Conservation (phyloP, 73 alveolate genomes). For the Breviolum minutum region DNA sequence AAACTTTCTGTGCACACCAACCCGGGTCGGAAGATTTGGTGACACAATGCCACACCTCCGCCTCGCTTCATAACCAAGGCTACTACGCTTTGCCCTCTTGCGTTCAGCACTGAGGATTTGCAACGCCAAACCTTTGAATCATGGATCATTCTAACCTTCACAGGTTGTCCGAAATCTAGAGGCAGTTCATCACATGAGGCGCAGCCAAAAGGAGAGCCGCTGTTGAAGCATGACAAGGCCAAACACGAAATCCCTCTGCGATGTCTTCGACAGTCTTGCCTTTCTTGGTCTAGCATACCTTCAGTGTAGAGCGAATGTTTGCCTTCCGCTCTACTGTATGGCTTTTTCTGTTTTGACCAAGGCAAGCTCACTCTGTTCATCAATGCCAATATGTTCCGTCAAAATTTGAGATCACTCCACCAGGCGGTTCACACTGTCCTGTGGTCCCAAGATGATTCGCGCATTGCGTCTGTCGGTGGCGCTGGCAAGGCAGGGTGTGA, state of each 20-base stretch:
- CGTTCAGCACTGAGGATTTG: background rate
- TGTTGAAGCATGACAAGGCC: conserved; percentile 92
- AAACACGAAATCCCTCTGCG: background rate
- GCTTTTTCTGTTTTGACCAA: background rate
- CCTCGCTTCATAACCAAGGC: background rate
- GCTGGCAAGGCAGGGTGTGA: conserved; percentile 87
- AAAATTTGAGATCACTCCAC: background rate
- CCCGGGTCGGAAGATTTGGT: too few relatives aligned
- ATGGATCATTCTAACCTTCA: background rate
- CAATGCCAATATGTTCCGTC: background rate
- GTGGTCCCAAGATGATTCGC: conserved; percentile 76
- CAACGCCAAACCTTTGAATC: too few relatives aligned
- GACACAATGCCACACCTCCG: background rate
- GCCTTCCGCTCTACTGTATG: background rate
- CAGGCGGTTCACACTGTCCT: conserved; percentile 90
- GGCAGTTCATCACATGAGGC: background rate
- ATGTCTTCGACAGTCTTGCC: background rate
- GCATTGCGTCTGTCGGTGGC: conserved; percentile 91
- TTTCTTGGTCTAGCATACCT: background rate
- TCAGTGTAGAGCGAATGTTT: background rate
- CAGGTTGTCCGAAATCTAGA: background rate
- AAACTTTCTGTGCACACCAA: too few relatives aligned
- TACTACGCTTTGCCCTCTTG: conserved; percentile 88
- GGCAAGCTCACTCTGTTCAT: background rate
- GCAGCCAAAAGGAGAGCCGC: conserved; percentile 93